Conservation (phyloP, 345 rosid species). For the Salix viminalis region DNA sequence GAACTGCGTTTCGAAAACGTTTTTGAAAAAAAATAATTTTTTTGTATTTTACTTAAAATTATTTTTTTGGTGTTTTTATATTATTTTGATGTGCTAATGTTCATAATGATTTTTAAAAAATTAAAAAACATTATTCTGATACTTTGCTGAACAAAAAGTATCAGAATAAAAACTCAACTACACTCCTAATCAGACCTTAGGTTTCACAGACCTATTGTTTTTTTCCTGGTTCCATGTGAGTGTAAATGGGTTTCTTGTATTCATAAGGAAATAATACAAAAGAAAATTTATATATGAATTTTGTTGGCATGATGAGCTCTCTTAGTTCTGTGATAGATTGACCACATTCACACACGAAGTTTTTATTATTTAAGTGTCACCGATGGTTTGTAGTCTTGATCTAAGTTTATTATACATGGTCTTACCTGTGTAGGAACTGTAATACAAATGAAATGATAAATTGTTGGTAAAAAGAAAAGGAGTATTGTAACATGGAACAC, state of each 20-base stretch:
- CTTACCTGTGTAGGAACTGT: background rate
- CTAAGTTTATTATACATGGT: background rate
- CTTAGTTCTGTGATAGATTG: background rate
- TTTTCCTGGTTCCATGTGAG: background rate
- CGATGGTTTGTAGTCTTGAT: background rate
- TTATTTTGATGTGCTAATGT: too few species aligned
- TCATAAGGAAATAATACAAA: background rate
- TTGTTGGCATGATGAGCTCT: background rate
- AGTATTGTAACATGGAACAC: background rate
- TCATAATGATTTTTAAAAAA: too few species aligned
- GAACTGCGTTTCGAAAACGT: too few species aligned
- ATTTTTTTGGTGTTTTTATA: too few species aligned
- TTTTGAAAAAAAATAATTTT: too few species aligned
- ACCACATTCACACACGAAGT: background rate
- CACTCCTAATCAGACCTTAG: too few species aligned
- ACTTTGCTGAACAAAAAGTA: too few species aligned
- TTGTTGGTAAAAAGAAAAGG: background rate
- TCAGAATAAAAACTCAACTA: too few species aligned
- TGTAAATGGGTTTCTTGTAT: background rate
- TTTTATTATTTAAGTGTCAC: background rate
- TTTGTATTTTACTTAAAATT: too few species aligned
- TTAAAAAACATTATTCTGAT: too few species aligned
- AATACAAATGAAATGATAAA: background rate
- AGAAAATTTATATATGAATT: background rate
- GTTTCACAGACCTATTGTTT: background rate